These are phyloP conservation scores for Globisporangium uncinulatum DNA, from an alignment of 352 stramenopile species.

Conservation along the genomic window DNA sequence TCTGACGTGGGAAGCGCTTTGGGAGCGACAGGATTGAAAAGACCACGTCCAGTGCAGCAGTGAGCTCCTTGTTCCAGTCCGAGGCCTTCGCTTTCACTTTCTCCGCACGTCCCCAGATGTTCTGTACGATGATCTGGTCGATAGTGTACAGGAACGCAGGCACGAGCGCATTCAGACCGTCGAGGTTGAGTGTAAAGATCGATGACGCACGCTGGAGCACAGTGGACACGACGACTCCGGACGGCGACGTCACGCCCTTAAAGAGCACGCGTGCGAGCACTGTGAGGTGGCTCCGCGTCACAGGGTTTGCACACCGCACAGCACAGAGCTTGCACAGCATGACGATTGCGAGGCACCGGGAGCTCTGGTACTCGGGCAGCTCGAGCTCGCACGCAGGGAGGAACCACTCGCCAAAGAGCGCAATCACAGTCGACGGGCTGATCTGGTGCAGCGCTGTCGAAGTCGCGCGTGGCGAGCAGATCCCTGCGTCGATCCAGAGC, in stretches of 20 bases:
- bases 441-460: constrained; percentile 63
- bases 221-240: constrained; percentile 70
- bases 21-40: constrained; percentile 70
- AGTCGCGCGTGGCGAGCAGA: constrained; percentile 44
- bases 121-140: constrained; percentile 78
- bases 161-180: constrained; percentile 74
- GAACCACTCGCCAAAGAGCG: constrained; percentile 86
- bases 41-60: constrained; percentile 65
- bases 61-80: constrained; percentile 80
- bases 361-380: constrained; percentile 63
- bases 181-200: constrained; percentile 75
- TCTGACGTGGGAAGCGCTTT: constrained; percentile 64
- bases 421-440: constrained; percentile 74
- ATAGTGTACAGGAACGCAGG: constrained; percentile 77
- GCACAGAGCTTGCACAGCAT: constrained; percentile 77
- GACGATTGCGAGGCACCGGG: constrained; percentile 68
- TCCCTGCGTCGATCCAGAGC: constrained; percentile 78
- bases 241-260: constrained; percentile 68
- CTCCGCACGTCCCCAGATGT: constrained; percentile 67
- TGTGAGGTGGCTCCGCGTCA: constrained; percentile 62
- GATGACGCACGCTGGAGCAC: constrained; percentile 69
- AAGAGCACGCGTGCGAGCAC: constrained; percentile 65
- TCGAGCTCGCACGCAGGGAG: constrained; percentile 78
- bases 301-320: constrained; percentile 48
- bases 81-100: constrained; percentile 65